phyloP scores from a whole-genome alignment of 73 alveolate species.

The Paramecium pentaurelia region DNA sequence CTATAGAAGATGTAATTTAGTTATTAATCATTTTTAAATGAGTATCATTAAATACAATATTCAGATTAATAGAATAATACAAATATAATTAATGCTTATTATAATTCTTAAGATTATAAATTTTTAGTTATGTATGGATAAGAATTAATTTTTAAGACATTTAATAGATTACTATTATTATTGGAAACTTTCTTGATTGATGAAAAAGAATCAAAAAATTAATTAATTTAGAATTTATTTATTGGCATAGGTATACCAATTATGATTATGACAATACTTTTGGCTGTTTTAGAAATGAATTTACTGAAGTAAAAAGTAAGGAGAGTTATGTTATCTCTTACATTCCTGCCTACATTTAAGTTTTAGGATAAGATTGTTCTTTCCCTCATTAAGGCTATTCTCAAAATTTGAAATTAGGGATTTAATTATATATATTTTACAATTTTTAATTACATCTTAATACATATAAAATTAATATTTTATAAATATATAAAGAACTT shows the following conservation, averaged over 20 bases:
- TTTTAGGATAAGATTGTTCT: conserved; percentile 18
- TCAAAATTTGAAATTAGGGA: not conserved
- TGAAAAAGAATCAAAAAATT: not conserved
- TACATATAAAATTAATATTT: not conserved
- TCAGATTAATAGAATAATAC: not conserved
- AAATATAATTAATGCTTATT: not conserved
- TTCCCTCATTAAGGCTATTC: conserved; percentile 25
- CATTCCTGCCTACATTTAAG: not conserved
- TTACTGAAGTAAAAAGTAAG: not conserved
- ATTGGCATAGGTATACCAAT: not conserved
- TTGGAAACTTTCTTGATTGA: not conserved
- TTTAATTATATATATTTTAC: not conserved
- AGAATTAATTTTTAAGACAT: not conserved
- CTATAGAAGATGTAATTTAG: not conserved
- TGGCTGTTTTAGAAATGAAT: not conserved
- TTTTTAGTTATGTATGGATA: not conserved
- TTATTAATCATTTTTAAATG: not conserved
- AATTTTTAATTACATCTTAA: not conserved
- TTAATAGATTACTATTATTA: not conserved
- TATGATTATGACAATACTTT: not conserved
- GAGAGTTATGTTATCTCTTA: not conserved
- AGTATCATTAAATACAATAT: not conserved
- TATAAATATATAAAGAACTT: not conserved
- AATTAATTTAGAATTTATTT: not conserved
- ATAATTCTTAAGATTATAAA: conserved; percentile 33